Conservation (phyloP, 371 early-diverging fungal genomes). For the Mortierella sp. region DNA sequence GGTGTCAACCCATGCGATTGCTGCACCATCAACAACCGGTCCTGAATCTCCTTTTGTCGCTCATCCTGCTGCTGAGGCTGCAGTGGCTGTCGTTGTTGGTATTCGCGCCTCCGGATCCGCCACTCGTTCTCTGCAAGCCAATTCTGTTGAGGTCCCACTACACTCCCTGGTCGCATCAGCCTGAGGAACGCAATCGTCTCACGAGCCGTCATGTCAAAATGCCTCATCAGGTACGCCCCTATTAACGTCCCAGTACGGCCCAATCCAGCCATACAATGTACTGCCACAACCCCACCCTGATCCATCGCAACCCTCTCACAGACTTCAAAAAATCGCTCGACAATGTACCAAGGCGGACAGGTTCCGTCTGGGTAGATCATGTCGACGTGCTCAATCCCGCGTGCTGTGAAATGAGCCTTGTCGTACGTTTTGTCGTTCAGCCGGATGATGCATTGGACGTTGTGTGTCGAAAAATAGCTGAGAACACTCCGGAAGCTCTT, state of each 20-base stretch:
- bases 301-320: constrained; percentile 30
- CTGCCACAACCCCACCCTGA: constrained; percentile 65
- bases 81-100: background rate
- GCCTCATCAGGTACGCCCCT: constrained; percentile 74
- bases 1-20: constrained; percentile 4
- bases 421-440: constrained; percentile 75
- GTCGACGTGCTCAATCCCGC: constrained; percentile 70
- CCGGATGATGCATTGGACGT: constrained; percentile 64
- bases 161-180: constrained; percentile 73
- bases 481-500: constrained; percentile 37
- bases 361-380: constrained; percentile 77
- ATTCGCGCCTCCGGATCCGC: constrained; percentile 13
- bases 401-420: constrained; percentile 59
- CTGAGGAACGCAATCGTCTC: constrained; percentile 71
- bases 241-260: constrained; percentile 86
- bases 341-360: constrained; percentile 68
- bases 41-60: constrained; percentile 3
- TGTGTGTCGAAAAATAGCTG: constrained; percentile 46
- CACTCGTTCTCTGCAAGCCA: constrained; percentile 59
- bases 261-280: constrained; percentile 86
- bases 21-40: background rate
- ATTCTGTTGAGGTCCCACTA: constrained; percentile 80
- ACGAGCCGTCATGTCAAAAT: constrained; percentile 68
- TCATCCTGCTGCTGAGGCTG: background rate
- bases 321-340: constrained; percentile 69